Percentiles rank a stretch among this genome's conserved stretches.
These are phyloP conservation scores for Kluyveromyces wickerhamii DNA, from an alignment of 805 yeast genomes.

Conservation along the genomic window DNA sequence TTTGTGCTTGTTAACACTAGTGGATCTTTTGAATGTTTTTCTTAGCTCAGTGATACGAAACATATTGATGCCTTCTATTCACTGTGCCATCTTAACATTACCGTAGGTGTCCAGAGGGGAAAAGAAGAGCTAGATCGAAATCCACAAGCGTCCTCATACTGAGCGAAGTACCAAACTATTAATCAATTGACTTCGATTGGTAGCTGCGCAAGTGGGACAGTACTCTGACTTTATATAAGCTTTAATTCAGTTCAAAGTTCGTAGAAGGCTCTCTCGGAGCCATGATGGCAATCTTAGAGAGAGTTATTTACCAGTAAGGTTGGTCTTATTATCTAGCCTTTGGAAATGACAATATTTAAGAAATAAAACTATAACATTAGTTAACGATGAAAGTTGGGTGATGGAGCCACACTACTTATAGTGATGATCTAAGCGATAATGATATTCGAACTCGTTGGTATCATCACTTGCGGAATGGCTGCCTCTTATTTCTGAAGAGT, in stretches of 20 bases:
- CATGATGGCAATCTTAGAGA: too few species aligned
- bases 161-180: conserved; percentile 19
- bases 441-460: conserved; percentile 2
- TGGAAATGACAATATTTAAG: not conserved
- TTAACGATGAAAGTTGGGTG: too few species aligned
- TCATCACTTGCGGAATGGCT: not conserved
- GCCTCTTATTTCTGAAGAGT: not conserved
- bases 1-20: too few species aligned
- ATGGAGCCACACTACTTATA: not conserved
- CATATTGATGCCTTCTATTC: conserved; percentile 29
- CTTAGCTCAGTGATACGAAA: conserved; percentile 27
- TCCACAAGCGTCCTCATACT: conserved; percentile 34
- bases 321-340: not conserved
- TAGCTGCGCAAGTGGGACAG: conserved; percentile 30
- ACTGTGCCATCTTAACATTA: conserved; percentile 28
- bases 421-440: conserved; percentile 4
- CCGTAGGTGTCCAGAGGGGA: conserved; percentile 34
- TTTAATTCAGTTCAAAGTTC: too few species aligned
- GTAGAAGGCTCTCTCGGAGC: too few species aligned
- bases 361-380: not conserved
- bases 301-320: not conserved
- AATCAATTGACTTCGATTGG: conserved; percentile 25
- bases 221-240: too few species aligned
- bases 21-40: too few species aligned
- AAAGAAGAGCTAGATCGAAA: conserved; percentile 30